Evolutionary conservation across 1,284 basidiomycete species (phyloP).

Genomic region (Cutaneotrichosporon dermatis): DNA sequence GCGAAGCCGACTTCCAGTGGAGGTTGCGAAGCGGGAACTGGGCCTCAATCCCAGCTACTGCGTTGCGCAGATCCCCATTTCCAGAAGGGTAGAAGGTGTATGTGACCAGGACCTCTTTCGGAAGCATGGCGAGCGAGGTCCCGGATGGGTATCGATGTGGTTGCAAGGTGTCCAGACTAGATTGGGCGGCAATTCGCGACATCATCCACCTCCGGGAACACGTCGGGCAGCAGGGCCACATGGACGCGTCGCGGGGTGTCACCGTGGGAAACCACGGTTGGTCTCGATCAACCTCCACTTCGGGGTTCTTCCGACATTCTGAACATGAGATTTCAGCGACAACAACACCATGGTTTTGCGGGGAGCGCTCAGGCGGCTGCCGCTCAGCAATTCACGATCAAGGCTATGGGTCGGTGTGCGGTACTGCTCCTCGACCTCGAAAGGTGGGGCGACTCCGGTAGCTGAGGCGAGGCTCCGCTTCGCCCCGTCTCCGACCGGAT

Average conservation of each 20-base stretch:
- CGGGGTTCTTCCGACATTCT: not conserved
- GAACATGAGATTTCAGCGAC: no score
- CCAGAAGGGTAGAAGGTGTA: constrained; percentile 43
- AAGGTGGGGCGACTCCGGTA: not conserved
- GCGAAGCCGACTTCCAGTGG: constrained; percentile 76
- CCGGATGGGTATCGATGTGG: no score
- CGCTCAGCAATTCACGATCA: no score
- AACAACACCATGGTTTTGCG: no score
- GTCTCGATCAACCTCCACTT: not conserved
- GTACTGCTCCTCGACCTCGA: not conserved
- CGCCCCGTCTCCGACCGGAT: constrained; percentile 94
- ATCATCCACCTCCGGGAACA: no score
- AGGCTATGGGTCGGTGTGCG: not conserved
- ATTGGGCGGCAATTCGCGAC: no score
- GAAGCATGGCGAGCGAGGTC: constrained; percentile 14
- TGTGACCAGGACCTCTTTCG: constrained; percentile 36
- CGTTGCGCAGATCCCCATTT: constrained; percentile 49
- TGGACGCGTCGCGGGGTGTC: no score
- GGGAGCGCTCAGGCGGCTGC: no score
- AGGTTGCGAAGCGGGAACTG: constrained; percentile 82
- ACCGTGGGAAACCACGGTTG: not conserved
- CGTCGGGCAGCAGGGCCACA: no score
- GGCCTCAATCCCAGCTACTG: constrained; percentile 60
- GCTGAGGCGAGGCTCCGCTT: constrained; percentile 62
- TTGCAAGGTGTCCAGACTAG: no score